phyloP scores from a whole-genome alignment of 2,329 filamentous ascomycete genomes.

The Ascochyta fabae region DNA sequence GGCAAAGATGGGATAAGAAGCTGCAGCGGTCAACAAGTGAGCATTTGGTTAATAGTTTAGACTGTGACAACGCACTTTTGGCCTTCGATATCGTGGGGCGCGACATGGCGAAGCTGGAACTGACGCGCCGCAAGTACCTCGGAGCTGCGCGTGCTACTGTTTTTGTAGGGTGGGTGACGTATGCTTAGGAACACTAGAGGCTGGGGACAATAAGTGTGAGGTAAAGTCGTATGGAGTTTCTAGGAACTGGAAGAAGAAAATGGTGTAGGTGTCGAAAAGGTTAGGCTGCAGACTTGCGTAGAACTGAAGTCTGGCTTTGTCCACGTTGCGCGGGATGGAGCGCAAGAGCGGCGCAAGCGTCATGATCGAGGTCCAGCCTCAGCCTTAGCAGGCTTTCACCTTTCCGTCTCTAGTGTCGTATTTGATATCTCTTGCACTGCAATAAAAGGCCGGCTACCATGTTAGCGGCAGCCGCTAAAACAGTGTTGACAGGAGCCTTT shows the following conservation, averaged over 20 bases:
- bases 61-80: conserved; percentile 23
- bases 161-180: conserved; percentile 3
- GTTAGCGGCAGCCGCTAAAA: too few species aligned
- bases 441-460: too few species aligned
- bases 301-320: conserved; percentile 10
- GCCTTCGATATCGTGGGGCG: conserved; percentile 41
- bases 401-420: not conserved
- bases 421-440: not conserved
- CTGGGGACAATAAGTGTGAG: not conserved
- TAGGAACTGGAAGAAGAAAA: not conserved
- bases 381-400: conserved; percentile 4
- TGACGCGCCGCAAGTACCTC: conserved; percentile 18
- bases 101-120: conserved; percentile 31
- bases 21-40: conserved; percentile 16
- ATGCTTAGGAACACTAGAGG: conserved; percentile 1
- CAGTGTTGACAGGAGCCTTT: too few species aligned
- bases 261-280: not conserved
- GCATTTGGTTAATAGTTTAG: not conserved
- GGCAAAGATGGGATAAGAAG: conserved; percentile 78
- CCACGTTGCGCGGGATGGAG: conserved; percentile 20
- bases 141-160: conserved; percentile 1
- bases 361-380: conserved; percentile 10
- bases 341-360: conserved; percentile 22
- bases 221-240: not conserved
- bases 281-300: not conserved